Evolutionary conservation across 164 flowering plant species (phyloP).

Genomic region (Vitis amurensis): DNA sequence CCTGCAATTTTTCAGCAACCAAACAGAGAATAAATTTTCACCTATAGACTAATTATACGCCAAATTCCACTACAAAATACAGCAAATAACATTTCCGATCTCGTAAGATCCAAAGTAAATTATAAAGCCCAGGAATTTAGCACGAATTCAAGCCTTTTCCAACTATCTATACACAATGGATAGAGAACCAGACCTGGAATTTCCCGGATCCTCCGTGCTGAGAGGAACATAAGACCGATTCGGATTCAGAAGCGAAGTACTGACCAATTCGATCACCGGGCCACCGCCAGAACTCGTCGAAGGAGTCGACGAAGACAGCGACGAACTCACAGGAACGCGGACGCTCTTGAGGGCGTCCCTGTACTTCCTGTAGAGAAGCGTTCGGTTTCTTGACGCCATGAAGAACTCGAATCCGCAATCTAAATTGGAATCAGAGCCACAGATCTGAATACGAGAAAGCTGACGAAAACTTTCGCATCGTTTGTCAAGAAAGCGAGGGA

Average conservation of each 20-base stretch:
- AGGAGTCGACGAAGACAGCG: conserved; percentile 14
- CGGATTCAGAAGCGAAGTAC: conserved; percentile 32
- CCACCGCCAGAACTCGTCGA: conserved; percentile 23
- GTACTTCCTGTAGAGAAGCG: conserved; percentile 33
- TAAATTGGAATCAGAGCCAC: background rate
- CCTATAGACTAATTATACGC: too few species aligned
- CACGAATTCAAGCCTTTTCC: too few species aligned
- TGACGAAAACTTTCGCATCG: conserved; percentile 5
- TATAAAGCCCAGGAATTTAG: too few species aligned
- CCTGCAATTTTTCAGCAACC: too few species aligned
- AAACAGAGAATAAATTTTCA: too few species aligned
- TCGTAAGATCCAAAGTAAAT: too few species aligned
- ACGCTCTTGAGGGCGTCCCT: conserved; percentile 52
- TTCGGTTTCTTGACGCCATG: conserved; percentile 51
- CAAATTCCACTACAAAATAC: too few species aligned
- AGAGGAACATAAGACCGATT: conserved; percentile 41
- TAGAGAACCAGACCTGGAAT: conserved; percentile 26
- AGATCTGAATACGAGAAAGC: conserved; percentile 6
- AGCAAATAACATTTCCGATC: too few species aligned
- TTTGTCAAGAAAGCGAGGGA: background rate
- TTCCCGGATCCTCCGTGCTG: conserved; percentile 47
- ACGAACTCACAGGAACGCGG: conserved; percentile 28
- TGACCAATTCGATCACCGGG: conserved; percentile 44
- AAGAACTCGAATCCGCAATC: background rate
- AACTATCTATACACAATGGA: too few species aligned